Evolutionary conservation across 768 basidiomycete species (phyloP), one percentile per base, ranked within the genome.

Genomic region (Solioccasus polychromus): DNA sequence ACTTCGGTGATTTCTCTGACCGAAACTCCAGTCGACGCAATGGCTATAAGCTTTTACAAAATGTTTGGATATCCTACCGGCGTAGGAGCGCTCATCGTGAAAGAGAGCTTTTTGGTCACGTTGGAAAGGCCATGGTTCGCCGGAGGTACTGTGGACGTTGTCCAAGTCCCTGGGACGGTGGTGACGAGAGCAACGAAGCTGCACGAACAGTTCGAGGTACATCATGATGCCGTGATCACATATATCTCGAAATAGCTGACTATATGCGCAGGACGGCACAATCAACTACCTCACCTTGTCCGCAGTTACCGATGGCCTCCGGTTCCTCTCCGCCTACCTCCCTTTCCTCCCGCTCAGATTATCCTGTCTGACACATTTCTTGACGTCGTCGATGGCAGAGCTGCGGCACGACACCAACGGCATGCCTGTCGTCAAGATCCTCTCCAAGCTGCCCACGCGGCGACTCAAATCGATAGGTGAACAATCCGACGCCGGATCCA

Each of bases 11-110:
- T 92, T 44, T 85, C 85, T 11, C 70, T 92, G 12, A 64, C 75
- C 1, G 77, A 83, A 41, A 74, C 73, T 24, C 78, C 82, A 4
- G 83, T 89, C 10, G 90, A 92, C 62, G 89, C 88, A 1, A 81
- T 90, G 76, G 88, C 82, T 0, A 59, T 92, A 42, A 88, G 85
- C 35, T 90, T 92, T 57, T 92, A 92, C 68, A 92, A 92, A 55
- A 90, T 92, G 85, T 88, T 90, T 52, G 89, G 89, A 26, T 92
- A 82, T 54, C 89, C 89, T 10, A 91, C 88, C 0, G 89, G 89
- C 8, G 79, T 91, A 34, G 89, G 90, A 28, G 88, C 88, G 11
- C 71, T 92, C 5, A 63, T 92, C 23, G 82, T 85, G 35, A 85
- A 82, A 61, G 81, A 83, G 57, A 75, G 77, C 8, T 88, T 89